Percentiles rank a stretch among this genome's conserved stretches.
Conservation (phyloP, 2,329 filamentous ascomycete genomes). For the Aspergillus amoenus region DNA sequence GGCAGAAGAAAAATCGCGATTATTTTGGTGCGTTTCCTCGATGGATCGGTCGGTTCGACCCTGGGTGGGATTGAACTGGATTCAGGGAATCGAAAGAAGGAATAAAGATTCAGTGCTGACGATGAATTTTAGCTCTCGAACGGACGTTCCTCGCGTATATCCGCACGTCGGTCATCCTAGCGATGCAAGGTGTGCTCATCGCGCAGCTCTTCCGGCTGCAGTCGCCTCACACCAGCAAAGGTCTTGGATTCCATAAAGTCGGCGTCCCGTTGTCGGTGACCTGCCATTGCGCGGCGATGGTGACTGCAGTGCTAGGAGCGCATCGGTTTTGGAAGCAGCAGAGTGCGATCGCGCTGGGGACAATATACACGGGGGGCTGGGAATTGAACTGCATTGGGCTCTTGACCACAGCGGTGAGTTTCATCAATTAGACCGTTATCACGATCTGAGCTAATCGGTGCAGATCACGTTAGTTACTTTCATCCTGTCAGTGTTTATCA, state of each 20-base stretch:
- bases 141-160: slow-evolving; percentile 73
- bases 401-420: slow-evolving; percentile 51
- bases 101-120: neutral
- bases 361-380: slow-evolving; percentile 58
- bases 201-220: slow-evolving; percentile 68
- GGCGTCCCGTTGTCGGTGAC: slow-evolving; percentile 58
- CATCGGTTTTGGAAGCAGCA: slow-evolving; percentile 63
- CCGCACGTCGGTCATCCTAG: slow-evolving; percentile 67
- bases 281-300: slow-evolving; percentile 52
- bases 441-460: neutral
- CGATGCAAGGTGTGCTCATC: slow-evolving; percentile 64
- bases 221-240: slow-evolving; percentile 17
- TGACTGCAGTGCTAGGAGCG: slow-evolving; percentile 54
- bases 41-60: neutral
- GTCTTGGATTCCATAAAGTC: slow-evolving; percentile 60
- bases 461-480: slow-evolving; percentile 19
- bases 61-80: too few relatives aligned
- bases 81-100: neutral
- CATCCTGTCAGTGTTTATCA: slow-evolving; percentile 15
- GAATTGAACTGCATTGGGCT: slow-evolving; percentile 54
- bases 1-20: slow-evolving; percentile 43
- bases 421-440: neutral
- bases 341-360: slow-evolving; percentile 57
- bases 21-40: slow-evolving; percentile 36
- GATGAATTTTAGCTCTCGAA: slow-evolving; percentile 60